These are phyloP conservation scores for Aphanomyces cochlioides DNA, from an alignment of 352 stramenopile genomes.

Conservation along the genomic window DNA sequence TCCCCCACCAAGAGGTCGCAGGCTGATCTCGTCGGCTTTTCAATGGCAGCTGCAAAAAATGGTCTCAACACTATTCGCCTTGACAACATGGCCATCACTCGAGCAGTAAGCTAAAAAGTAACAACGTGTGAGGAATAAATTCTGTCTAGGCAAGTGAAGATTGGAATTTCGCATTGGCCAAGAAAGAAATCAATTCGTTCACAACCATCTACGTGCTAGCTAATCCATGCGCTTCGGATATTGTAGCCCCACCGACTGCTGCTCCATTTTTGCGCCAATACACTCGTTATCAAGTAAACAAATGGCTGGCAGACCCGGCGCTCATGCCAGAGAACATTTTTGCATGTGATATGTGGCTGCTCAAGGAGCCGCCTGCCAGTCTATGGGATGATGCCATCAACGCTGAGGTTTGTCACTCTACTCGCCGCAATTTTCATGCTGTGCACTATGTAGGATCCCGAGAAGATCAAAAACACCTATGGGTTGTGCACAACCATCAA, in stretches of 20 bases:
- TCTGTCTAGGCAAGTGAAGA: constrained; percentile 15
- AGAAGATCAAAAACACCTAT: constrained; percentile 59
- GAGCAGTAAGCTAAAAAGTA: not conserved
- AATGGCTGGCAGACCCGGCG: constrained; percentile 61
- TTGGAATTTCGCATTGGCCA: constrained; percentile 23
- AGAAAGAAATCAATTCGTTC: constrained; percentile 25
- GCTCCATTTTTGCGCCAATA: constrained; percentile 17
- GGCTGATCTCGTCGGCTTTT: constrained; percentile 59
- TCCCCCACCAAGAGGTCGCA: constrained; percentile 39
- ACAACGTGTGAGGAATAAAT: not conserved
- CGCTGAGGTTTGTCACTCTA: constrained; percentile 14
- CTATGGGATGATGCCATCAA: constrained; percentile 63
- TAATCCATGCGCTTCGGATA: constrained; percentile 17
- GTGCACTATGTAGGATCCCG: constrained; percentile 33
- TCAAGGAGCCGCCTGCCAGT: constrained; percentile 50
- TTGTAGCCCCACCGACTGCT: not conserved
- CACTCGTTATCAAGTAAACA: not conserved
- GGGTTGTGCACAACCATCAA: constrained; percentile 77
- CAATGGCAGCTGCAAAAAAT: constrained; percentile 56
- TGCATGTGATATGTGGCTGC: constrained; percentile 69
- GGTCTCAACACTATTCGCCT: constrained; percentile 65
- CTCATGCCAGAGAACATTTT: constrained; percentile 70
- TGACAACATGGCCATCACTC: constrained; percentile 63
- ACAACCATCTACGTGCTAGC: constrained; percentile 19
- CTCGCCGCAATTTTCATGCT: too few relatives aligned